Percentiles rank a stretch among this genome's conserved stretches.
Evolutionary conservation across 164 flowering plant genomes (phyloP).

Genomic region (Hamamelis virginiana): DNA sequence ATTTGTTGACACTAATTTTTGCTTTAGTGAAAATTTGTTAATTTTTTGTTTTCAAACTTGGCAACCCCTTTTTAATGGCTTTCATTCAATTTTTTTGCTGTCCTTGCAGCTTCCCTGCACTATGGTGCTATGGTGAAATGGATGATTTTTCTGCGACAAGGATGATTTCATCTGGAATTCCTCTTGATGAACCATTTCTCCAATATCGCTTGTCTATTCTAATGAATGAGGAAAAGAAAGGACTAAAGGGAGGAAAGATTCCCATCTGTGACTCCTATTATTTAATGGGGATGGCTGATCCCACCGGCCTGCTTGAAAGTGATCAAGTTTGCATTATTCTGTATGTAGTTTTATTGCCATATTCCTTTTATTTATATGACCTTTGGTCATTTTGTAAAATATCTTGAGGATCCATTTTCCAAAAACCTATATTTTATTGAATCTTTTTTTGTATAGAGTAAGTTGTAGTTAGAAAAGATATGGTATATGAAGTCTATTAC

Average conservation of each 20-base stretch:
- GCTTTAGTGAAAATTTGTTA: no score
- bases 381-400: neutral
- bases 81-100: neutral
- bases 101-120: conserved; percentile 48
- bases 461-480: neutral
- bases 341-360: conserved; percentile 42
- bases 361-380: neutral
- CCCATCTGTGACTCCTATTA: conserved; percentile 59
- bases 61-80: neutral
- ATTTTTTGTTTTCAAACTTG: neutral
- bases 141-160: conserved; percentile 40
- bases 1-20: neutral
- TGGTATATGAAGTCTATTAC: neutral
- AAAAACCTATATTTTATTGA: neutral
- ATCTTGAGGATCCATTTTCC: neutral
- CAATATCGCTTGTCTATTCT: conserved; percentile 41
- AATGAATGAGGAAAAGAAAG: conserved; percentile 43
- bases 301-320: conserved; percentile 54
- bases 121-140: conserved; percentile 50
- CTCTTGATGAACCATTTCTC: conserved; percentile 75
- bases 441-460: neutral
- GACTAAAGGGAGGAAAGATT: conserved; percentile 59
- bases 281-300: conserved; percentile 90
- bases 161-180: conserved; percentile 75
- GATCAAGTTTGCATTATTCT: conserved; percentile 81